phyloP scores from a whole-genome alignment of 2,329 filamentous ascomycete species.

The Arthrinium phaeospermum region DNA sequence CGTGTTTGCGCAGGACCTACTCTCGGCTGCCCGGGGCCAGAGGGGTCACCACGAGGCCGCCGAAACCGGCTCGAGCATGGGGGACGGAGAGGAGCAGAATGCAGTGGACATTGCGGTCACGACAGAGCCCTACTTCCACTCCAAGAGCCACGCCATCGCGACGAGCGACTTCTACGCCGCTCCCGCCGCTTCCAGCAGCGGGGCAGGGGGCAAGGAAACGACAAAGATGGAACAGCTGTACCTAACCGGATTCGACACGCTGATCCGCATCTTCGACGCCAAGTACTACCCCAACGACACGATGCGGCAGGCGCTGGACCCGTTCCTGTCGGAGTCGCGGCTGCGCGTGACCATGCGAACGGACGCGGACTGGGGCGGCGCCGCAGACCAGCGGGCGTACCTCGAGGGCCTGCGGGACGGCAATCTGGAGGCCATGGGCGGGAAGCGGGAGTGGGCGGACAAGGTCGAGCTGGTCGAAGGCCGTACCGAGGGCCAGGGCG shows the following conservation, averaged over 20 bases:
- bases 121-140: conserved; percentile 74
- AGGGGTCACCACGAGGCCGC: background rate
- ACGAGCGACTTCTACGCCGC: conserved; percentile 48
- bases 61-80: conserved; percentile 1
- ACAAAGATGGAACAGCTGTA: conserved; percentile 62
- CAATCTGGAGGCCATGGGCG: conserved; percentile 58
- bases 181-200: conserved; percentile 19
- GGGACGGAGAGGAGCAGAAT: conserved; percentile 22
- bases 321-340: conserved; percentile 67
- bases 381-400: conserved; percentile 60
- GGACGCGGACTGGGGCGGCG: conserved; percentile 64
- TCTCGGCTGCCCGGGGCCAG: conserved; percentile 26
- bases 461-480: conserved; percentile 66
- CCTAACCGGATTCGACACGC: conserved; percentile 77
- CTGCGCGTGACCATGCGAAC: conserved; percentile 69
- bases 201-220: background rate
- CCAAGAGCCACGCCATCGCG: conserved; percentile 68
- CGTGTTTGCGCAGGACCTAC: conserved; percentile 64
- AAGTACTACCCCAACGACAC: conserved; percentile 68
- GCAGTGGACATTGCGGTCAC: conserved; percentile 73
- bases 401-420: conserved; percentile 54
- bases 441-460: conserved; percentile 61
- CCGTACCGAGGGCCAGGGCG: conserved; percentile 41
- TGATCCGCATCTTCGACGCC: conserved; percentile 73
- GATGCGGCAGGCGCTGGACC: conserved; percentile 61